Conservation (phyloP, 352 stramenopile species). For the Albugo candida region DNA sequence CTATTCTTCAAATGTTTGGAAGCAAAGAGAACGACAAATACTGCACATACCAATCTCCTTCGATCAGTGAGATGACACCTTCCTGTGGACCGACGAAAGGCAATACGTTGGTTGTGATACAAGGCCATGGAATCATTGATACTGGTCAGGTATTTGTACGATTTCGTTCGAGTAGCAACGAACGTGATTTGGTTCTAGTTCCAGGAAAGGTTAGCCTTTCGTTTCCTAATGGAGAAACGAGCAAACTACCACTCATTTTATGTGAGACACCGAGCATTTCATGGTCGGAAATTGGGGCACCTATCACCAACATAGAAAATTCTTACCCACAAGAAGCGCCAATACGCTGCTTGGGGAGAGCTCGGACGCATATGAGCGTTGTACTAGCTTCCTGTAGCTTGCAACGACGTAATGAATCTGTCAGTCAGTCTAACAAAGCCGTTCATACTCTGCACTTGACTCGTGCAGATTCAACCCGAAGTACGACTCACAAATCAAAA, state of each 20-base stretch:
- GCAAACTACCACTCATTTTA: slow-evolving; percentile 28
- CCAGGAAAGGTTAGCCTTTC: slow-evolving; percentile 28
- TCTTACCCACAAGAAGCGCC: not conserved
- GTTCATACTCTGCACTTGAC: not conserved
- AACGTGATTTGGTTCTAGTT: slow-evolving; percentile 38
- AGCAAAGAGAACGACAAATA: slow-evolving; percentile 34
- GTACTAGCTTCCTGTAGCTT: not conserved
- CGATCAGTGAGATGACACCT: slow-evolving; percentile 32
- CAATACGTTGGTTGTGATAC: slow-evolving; percentile 33
- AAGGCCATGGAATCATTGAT: slow-evolving; percentile 36
- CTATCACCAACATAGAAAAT: not conserved
- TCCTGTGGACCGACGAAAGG: slow-evolving; percentile 36
- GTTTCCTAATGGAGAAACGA: slow-evolving; percentile 34
- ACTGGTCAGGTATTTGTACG: slow-evolving; percentile 63
- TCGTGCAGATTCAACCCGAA: not conserved
- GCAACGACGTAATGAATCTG: not conserved
- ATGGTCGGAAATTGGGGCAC: slow-evolving; percentile 15
- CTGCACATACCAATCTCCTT: slow-evolving; percentile 46
- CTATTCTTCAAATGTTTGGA: slow-evolving; percentile 12
- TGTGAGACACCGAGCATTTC: slow-evolving; percentile 25
- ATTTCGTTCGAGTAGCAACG: slow-evolving; percentile 34
- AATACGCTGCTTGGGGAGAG: not conserved
- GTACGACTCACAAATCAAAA: no score
- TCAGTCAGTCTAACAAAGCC: not conserved
- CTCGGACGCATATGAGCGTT: not conserved